phyloP scores from a whole-genome alignment of 805 yeast species.

The Myxozyma monticola region DNA sequence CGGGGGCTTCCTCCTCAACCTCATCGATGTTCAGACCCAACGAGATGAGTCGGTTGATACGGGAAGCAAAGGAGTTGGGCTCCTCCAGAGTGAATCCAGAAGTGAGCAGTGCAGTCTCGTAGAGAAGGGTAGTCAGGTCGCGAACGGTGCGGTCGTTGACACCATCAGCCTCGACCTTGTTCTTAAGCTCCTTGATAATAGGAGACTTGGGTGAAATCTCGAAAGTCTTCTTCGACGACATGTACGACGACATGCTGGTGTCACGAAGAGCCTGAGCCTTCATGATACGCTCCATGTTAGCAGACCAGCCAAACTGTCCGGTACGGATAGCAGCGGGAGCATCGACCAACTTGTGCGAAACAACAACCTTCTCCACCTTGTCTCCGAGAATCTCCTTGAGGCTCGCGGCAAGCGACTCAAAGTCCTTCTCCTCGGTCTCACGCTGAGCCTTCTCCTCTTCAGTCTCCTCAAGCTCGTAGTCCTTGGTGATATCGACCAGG shows the following conservation, averaged over 20 bases:
- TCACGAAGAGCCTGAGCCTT: conserved; percentile 99
- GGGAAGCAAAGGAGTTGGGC: conserved; percentile 94
- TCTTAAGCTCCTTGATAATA: conserved; percentile 91
- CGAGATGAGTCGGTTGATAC: conserved; percentile 97
- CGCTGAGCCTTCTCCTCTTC: conserved; percentile 95
- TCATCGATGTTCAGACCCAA: conserved; percentile 98
- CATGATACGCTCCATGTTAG: conserved; percentile 99
- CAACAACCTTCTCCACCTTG: conserved; percentile 98
- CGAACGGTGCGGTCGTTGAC: conserved; percentile 98
- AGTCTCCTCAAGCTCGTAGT: conserved; percentile 92
- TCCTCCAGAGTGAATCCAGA: conserved; percentile 99
- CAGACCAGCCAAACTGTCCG: conserved; percentile 99
- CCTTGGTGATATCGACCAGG: conserved; percentile 98
- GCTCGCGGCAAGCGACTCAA: conserved; percentile 90
- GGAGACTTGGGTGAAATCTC: conserved; percentile 97
- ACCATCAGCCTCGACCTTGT: conserved; percentile 96
- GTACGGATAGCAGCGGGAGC: conserved; percentile 99
- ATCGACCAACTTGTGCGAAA: conserved; percentile 93
- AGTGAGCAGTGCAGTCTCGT: conserved; percentile 96
- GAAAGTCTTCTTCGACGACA: conserved; percentile 99
- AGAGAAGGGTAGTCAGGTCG: conserved; percentile 93
- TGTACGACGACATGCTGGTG: conserved; percentile 97
- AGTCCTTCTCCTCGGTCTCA: conserved; percentile 90
- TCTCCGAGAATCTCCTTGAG: conserved; percentile 97
- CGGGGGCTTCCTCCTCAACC: conserved; percentile 54